Evolutionary conservation across 176 grass and related monocot species (phyloP).

Genomic region (Rhipidocladum racemiflorum): DNA sequence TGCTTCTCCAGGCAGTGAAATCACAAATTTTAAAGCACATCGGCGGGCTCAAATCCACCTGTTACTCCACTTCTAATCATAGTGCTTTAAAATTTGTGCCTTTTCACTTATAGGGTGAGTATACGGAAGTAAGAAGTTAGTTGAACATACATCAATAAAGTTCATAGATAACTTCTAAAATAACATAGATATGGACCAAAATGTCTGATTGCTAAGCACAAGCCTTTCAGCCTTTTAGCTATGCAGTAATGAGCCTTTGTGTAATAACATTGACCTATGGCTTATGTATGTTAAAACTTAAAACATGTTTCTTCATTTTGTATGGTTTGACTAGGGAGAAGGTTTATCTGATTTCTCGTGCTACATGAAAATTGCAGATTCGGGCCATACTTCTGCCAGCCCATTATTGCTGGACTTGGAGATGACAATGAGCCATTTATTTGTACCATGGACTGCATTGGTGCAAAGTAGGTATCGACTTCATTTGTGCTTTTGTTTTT

Average conservation of each 20-base stretch:
- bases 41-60: neutral
- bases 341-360: constrained; percentile 2
- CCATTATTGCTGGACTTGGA: constrained; percentile 94
- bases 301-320: neutral
- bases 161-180: neutral
- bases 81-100: neutral
- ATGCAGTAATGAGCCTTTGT: neutral
- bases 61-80: neutral
- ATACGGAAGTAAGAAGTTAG: neutral
- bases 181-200: neutral
- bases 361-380: constrained; percentile 59
- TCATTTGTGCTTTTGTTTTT: neutral
- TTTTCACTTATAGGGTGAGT: neutral
- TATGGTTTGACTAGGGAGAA: neutral
- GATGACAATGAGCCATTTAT: constrained; percentile 80
- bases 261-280: neutral
- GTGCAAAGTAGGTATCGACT: constrained; percentile 84
- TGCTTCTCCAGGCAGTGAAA: neutral
- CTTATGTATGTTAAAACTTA: neutral
- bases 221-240: neutral
- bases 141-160: neutral
- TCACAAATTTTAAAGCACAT: neutral
- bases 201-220: neutral
- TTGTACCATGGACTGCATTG: constrained; percentile 99
- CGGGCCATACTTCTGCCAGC: constrained; percentile 94